Percentiles rank a stretch among this genome's conserved stretches.
Evolutionary conservation across 164 flowering plant species (phyloP).

Genomic region (Dillenia suffruticosa): DNA sequence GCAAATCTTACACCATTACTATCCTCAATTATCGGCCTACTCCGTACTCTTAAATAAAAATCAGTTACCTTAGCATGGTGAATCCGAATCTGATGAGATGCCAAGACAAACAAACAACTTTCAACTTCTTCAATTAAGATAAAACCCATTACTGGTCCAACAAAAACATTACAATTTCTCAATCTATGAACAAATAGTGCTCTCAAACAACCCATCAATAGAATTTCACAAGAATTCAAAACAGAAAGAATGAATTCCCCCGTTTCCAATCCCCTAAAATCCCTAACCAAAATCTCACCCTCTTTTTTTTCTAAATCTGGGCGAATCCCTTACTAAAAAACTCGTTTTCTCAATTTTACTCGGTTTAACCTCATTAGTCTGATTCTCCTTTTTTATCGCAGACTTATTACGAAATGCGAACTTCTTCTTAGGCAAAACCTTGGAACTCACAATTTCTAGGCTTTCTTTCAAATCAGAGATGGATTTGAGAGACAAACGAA

Average conservation of each 20-base stretch:
- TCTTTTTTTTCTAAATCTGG: conserved; percentile 51
- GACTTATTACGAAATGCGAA: conserved; percentile 64
- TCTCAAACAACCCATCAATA: conserved; percentile 52
- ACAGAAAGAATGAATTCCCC: conserved; percentile 76
- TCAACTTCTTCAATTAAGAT: conserved; percentile 76
- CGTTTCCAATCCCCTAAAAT: conserved; percentile 32
- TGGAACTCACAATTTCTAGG: conserved; percentile 34
- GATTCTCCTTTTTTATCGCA: conserved; percentile 18
- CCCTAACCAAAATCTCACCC: conserved; percentile 39
- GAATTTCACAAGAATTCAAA: conserved; percentile 67
- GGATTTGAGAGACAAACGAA: conserved; percentile 67
- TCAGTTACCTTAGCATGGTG: conserved; percentile 65
- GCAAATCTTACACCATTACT: conserved; percentile 71
- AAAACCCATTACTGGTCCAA: conserved; percentile 79
- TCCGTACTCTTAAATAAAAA: conserved; percentile 77
- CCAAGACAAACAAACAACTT: conserved; percentile 62
- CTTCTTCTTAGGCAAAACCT: conserved; percentile 68
- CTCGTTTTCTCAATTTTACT: conserved; percentile 8
- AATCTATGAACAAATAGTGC: conserved; percentile 60
- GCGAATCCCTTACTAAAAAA: conserved; percentile 35
- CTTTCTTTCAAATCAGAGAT: conserved; percentile 54
- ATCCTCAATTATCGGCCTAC: conserved; percentile 87
- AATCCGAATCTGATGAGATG: conserved; percentile 91
- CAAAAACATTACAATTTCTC: conserved; percentile 56
- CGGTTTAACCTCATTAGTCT: conserved; percentile 4